Evolutionary conservation across 1,284 basidiomycete genomes (phyloP).

Genomic region (Volvariella volvacea): DNA sequence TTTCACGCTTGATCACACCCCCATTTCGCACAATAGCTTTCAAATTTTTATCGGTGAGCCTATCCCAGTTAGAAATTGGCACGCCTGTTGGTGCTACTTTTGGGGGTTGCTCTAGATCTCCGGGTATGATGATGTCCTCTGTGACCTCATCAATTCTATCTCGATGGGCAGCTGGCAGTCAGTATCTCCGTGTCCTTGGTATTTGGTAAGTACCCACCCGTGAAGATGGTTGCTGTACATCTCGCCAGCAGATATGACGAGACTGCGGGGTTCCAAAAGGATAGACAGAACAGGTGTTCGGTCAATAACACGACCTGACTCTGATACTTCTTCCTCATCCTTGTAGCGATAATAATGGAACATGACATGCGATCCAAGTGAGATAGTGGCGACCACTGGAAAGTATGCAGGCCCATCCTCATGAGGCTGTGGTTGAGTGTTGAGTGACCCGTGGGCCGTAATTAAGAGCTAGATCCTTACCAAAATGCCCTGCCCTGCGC

Average conservation of each 20-base stretch:
- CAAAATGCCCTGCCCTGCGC: slow-evolving; percentile 88
- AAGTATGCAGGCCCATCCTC: slow-evolving; percentile 89
- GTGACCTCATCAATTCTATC: slow-evolving; percentile 48
- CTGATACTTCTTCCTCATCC: slow-evolving; percentile 13
- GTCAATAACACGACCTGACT: slow-evolving; percentile 48
- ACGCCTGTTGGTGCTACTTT: slow-evolving; percentile 21
- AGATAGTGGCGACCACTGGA: slow-evolving; percentile 86
- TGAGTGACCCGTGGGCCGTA: slow-evolving; percentile 8
- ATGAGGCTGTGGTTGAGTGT: slow-evolving; percentile 60
- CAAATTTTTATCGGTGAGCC: slow-evolving; percentile 34
- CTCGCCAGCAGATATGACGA: slow-evolving; percentile 65
- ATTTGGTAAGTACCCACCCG: slow-evolving; percentile 32
- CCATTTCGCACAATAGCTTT: slow-evolving; percentile 35
- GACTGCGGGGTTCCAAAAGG: slow-evolving; percentile 77
- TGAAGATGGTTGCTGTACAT: slow-evolving; percentile 73
- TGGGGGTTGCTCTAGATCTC: slow-evolving; percentile 15
- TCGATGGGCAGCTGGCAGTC: slow-evolving; percentile 1
- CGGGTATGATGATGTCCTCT: slow-evolving; percentile 37
- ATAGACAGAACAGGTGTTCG: slow-evolving; percentile 62
- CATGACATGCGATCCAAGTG: slow-evolving; percentile 77
- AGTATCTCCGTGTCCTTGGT: too few relatives aligned
- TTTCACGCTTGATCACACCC: slow-evolving; percentile 46
- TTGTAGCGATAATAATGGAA: slow-evolving; percentile 82
- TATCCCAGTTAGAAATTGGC: slow-evolving; percentile 49
- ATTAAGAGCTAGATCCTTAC: slow-evolving; percentile 33